These are phyloP conservation scores for Buxus sempervirens DNA, from an alignment of 164 flowering plant genomes.

Conservation along the genomic window DNA sequence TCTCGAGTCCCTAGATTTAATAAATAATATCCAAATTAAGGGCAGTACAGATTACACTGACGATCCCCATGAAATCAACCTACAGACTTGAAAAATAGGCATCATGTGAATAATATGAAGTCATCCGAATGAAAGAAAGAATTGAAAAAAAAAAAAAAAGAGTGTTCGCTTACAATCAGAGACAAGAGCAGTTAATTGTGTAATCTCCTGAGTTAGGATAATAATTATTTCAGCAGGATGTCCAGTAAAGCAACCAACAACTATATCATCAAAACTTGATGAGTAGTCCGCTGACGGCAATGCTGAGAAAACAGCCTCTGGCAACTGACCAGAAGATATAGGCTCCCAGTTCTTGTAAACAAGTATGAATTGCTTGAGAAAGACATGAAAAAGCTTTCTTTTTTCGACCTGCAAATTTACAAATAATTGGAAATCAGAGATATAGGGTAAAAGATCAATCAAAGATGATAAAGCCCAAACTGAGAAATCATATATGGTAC, in stretches of 20 bases:
- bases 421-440: neutral
- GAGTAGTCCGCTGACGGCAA: constrained; percentile 28
- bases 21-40: neutral
- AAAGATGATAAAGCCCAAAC: neutral
- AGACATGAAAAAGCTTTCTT: constrained; percentile 55
- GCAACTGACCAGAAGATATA: constrained; percentile 29
- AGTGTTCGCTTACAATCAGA: constrained; percentile 58
- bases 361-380: constrained; percentile 72
- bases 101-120: neutral
- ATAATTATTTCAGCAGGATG: constrained; percentile 83
- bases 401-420: constrained; percentile 57
- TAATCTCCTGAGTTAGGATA: constrained; percentile 53
- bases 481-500: neutral
- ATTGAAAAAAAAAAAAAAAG: constrained; percentile 1
- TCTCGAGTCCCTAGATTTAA: neutral
- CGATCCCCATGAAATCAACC: neutral
- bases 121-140: constrained; percentile 2
- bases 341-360: constrained; percentile 84
- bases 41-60: neutral
- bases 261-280: constrained; percentile 32
- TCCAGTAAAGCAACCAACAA: constrained; percentile 79
- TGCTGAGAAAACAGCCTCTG: constrained; percentile 36
- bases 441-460: neutral
- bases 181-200: constrained; percentile 46
- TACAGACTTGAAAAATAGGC: neutral